Evolutionary conservation across 1,284 basidiomycete genomes (phyloP).

Genomic region (Tylopilus orsonianus): DNA sequence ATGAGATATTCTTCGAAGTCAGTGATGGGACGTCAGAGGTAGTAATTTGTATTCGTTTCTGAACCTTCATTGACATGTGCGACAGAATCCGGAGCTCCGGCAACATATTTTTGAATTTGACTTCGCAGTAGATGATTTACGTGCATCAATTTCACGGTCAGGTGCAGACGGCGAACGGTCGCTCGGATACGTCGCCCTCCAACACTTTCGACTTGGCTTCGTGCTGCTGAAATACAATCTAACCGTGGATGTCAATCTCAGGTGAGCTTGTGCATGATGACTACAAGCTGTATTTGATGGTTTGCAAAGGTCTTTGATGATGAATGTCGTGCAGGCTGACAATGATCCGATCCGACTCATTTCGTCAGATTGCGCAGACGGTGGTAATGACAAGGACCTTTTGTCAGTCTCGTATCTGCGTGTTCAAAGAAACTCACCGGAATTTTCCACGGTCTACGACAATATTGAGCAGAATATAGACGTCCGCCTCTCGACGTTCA

Average conservation of each 20-base stretch:
- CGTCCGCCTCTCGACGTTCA: slow-evolving; percentile 89
- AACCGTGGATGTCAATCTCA: slow-evolving; percentile 83
- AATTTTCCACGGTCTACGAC: slow-evolving; percentile 82
- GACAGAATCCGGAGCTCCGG: slow-evolving; percentile 57
- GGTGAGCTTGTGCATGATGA: slow-evolving; percentile 41
- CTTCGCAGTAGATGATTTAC: slow-evolving; percentile 88
- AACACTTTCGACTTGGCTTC: slow-evolving; percentile 79
- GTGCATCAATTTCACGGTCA: slow-evolving; percentile 80
- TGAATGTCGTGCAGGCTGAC: slow-evolving; percentile 69
- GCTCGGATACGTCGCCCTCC: slow-evolving; percentile 80
- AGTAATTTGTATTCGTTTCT: slow-evolving; percentile 23
- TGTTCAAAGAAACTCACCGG: slow-evolving; percentile 84
- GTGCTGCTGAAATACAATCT: slow-evolving; percentile 83
- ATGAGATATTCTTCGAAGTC: slow-evolving; percentile 76
- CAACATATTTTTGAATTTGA: slow-evolving; percentile 89
- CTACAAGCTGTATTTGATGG: slow-evolving; percentile 3
- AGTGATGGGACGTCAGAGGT: slow-evolving; percentile 66
- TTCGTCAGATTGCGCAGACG: slow-evolving; percentile 62
- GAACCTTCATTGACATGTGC: slow-evolving; percentile 16
- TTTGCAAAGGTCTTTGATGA: slow-evolving; percentile 56
- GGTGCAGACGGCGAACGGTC: slow-evolving; percentile 63
- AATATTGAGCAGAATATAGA: slow-evolving; percentile 90
- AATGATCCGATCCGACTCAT: slow-evolving; percentile 68
- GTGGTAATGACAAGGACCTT: slow-evolving; percentile 63
- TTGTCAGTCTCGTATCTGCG: slow-evolving; percentile 84